Evolutionary conservation across 805 yeast genomes (phyloP), one percentile per base, ranked within the genome.

Genomic region (Isabelozyma gotoi): DNA sequence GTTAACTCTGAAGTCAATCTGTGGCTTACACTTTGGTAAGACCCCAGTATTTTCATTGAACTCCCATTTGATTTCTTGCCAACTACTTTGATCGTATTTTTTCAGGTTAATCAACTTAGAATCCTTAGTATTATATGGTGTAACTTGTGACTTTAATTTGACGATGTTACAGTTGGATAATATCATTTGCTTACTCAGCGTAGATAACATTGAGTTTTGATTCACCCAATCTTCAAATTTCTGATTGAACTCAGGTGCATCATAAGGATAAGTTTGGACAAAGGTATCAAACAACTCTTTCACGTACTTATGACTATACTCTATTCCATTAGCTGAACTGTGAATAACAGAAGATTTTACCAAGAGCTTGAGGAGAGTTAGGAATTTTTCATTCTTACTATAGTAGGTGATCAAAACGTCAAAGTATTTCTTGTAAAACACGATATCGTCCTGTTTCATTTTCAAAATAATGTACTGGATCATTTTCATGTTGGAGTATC

Each of bases 211-310:
- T 1, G 31, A 16, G 10, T 38, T 42, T 10, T 35, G 17, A 12
- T 45, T 42, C 19, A 66, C 41, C 52, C 57, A 47, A 5, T 34
- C 19, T 10, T 43, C 36, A 7, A 55, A 46, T 33, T 32, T 35
- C 2, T 32, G 37, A 21, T 51, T 50, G 33, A 67, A 67, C 3
- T 48, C 49, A 7, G 40, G 49, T 0, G 67, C 65, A 17, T 56
- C 50, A 38, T 65, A 56, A 1, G 74, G 73, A 41, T 65, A 71
- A 1, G 67, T 53, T 20, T 49, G 48, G 6, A 70, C 55, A 47
- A 68, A 70, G 2, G 67, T 49, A 11, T 65, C 60, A 40, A 57
- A 67, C 5, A 65, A 40, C 29, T 51, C 50, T 20, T 50, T 50
- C n/a, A 65, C 43, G 38, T 52, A 63, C 5, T 51, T 45, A 12